Conservation (phyloP, 2,329 filamentous ascomycete genomes). For the Monosporascus sp. region DNA sequence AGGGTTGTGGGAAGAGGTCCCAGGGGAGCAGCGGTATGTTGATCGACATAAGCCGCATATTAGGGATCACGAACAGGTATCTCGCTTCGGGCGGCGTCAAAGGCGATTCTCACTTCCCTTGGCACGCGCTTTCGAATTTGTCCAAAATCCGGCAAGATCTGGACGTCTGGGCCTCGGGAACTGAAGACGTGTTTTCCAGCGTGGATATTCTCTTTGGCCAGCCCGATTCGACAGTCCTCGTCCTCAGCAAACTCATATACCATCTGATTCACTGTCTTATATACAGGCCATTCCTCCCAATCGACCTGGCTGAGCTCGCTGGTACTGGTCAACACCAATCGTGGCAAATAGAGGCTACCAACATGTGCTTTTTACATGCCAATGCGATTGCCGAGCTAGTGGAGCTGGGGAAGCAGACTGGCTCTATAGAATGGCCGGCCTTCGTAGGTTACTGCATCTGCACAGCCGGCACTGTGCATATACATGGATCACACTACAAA, state of each 20-base stretch:
- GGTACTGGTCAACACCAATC: constrained; percentile 80
- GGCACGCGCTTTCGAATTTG: constrained; percentile 79
- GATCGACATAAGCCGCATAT: constrained; percentile 76
- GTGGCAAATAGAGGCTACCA: constrained; percentile 89
- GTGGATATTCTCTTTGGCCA: constrained; percentile 72
- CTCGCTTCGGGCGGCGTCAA: constrained; percentile 81
- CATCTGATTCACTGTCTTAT: constrained; percentile 83
- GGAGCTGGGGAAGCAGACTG: constrained; percentile 68
- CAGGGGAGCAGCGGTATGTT: constrained; percentile 76
- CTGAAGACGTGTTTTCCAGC: constrained; percentile 72
- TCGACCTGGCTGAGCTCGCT: constrained; percentile 74
- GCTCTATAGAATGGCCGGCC: constrained; percentile 75
- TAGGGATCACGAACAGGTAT: constrained; percentile 79
- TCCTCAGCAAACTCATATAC: constrained; percentile 81
- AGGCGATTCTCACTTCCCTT: constrained; percentile 84
- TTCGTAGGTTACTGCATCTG: constrained; percentile 84
- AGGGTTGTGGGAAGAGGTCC: constrained; percentile 61
- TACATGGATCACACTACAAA: constrained; percentile 78
- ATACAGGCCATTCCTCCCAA: constrained; percentile 80
- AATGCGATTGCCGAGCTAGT: constrained; percentile 82
- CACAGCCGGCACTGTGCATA: constrained; percentile 81
- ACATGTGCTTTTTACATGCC: constrained; percentile 78
- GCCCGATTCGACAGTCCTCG: constrained; percentile 68
- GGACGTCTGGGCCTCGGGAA: constrained; percentile 78
- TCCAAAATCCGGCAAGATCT: constrained; percentile 83